Base-by-base conservation (phyloP, 2,329 filamentous ascomycete species). In the Trichoderma atroviride region DNA sequence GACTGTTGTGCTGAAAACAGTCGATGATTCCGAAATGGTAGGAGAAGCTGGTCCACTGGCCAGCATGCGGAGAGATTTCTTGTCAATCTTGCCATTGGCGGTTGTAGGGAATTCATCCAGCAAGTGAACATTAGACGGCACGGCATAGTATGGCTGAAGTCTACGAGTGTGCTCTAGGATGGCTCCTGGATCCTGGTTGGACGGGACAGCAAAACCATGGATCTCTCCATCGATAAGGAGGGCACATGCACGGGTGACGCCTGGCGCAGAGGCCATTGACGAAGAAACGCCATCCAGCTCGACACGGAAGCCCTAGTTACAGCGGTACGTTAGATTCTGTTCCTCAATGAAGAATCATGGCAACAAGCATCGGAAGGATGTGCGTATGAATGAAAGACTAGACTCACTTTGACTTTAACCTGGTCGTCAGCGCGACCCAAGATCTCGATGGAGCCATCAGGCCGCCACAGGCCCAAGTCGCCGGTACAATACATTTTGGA, bases 391-490 rank as follows among this genome's bases (percentile, higher is more conserved):
- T 53, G 13, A 5, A 35, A 35, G 11, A 35, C 4, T 35, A 14
- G 29, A 70, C 73, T 61, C 75, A 83, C 82, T 78, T 88, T 87
- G 74, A 89, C 83, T 76, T 89, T 89, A 70, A 89, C 84, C 74
- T 89, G 87, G 70, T 89, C 87, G 72, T 89, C 87, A n/a, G 81
- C 81, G 43, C 87, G 83, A 4, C 87, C 87, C 40, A 87, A 81
- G 27, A 85, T 86, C 55, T 87, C 81, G 47, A 89, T 79, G 31
- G 81, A 82, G 13, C 87, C 87, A 72, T 87, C 83, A 2, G 79
- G 74, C 47, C 81, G 80, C 86, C 87, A 89, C 14, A 81, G 80
- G 22, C 84, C 86, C 27, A 89, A 80, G 72, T 89, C 87, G 7
- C 87, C 87, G 1, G 87, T 89, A 73, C 87, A 86, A 77, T 87